These are phyloP conservation scores for Nemania sp. DNA, from an alignment of 2,329 filamentous ascomycete genomes.

Conservation along the genomic window DNA sequence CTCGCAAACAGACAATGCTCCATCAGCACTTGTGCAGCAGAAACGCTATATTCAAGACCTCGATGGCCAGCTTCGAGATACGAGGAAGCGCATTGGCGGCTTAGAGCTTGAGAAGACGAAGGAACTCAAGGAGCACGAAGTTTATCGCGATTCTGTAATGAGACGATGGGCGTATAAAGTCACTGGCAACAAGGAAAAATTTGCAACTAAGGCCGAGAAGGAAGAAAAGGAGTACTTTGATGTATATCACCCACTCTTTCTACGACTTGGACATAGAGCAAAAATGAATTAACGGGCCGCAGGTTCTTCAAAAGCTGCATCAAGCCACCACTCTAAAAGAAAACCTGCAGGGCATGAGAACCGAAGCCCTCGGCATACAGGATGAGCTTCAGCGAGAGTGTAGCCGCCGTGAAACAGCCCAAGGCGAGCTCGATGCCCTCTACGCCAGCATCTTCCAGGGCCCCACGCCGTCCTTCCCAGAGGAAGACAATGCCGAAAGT, in stretches of 20 bases:
- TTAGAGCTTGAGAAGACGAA: slow-evolving; percentile 48
- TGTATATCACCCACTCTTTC: slow-evolving; percentile 33
- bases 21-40: slow-evolving; percentile 50
- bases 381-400: slow-evolving; percentile 43
- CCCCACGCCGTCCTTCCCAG: slow-evolving; percentile 54
- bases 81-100: slow-evolving; percentile 43
- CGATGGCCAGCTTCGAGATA: slow-evolving; percentile 43
- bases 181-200: slow-evolving; percentile 52
- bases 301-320: slow-evolving; percentile 48
- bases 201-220: slow-evolving; percentile 52
- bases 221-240: slow-evolving; percentile 60
- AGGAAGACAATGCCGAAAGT: slow-evolving; percentile 54
- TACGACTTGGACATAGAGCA: not conserved
- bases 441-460: slow-evolving; percentile 59
- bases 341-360: slow-evolving; percentile 45
- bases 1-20: slow-evolving; percentile 53
- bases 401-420: slow-evolving; percentile 44
- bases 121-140: slow-evolving; percentile 56
- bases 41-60: slow-evolving; percentile 50
- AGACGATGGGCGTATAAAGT: slow-evolving; percentile 56
- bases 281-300: not conserved
- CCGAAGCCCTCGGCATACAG: slow-evolving; percentile 44
- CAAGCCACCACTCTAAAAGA: slow-evolving; percentile 48
- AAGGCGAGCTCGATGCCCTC: slow-evolving; percentile 53
- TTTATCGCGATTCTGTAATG: slow-evolving; percentile 56